phyloP scores from a whole-genome alignment of 2,329 filamentous ascomycete genomes.

The Laburnicola sp. region DNA sequence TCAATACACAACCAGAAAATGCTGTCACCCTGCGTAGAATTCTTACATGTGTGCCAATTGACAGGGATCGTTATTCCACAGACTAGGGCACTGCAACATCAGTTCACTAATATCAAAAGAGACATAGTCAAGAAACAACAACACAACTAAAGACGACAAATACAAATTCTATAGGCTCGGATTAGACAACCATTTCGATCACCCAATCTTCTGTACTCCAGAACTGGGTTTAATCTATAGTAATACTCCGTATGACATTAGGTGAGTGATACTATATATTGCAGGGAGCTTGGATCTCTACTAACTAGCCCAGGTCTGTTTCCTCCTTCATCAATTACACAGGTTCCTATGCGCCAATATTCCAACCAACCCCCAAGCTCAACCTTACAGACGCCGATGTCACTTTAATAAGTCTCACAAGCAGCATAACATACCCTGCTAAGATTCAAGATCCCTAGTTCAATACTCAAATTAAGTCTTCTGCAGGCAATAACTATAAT shows the following conservation, averaged over 20 bases:
- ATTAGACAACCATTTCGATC: background rate
- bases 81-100: constrained; percentile 3
- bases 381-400: constrained; percentile 6
- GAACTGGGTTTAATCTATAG: background rate
- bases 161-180: constrained; percentile 11
- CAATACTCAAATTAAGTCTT: constrained; percentile 3
- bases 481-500: background rate
- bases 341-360: constrained; percentile 1
- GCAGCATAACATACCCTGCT: constrained; percentile 6
- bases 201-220: background rate
- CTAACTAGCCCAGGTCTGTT: background rate
- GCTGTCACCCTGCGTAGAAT: constrained; percentile 12
- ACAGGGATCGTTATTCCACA: constrained; percentile 10
- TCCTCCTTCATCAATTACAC: constrained; percentile 7
- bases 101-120: background rate
- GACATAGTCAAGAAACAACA: background rate
- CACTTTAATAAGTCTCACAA: constrained; percentile 9
- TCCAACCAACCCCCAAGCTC: constrained; percentile 12
- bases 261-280: background rate
- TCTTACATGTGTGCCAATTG: constrained; percentile 14
- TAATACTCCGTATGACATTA: background rate
- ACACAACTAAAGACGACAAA: background rate
- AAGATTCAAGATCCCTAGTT: constrained; percentile 15
- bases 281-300: no score
- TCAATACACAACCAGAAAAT: constrained; percentile 15